Evolutionary conservation across 805 yeast species (phyloP).

Genomic region (Wickerhamomyces sydowiorum): DNA sequence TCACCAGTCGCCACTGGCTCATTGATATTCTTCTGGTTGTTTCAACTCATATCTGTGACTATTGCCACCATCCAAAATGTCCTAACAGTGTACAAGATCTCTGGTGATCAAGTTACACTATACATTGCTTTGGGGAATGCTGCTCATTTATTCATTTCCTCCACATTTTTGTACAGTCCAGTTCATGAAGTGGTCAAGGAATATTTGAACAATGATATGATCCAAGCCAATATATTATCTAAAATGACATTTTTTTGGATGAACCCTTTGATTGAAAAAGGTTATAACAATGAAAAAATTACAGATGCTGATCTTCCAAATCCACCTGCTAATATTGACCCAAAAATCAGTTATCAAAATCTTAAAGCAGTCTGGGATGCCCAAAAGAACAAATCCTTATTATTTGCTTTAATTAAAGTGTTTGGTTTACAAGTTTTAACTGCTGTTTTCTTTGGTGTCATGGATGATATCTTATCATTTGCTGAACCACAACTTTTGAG

Average conservation of each 20-base stretch:
- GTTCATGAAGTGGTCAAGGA: slow-evolving; percentile 35
- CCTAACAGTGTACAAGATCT: slow-evolving; percentile 23
- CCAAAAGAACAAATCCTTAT: slow-evolving; percentile 47
- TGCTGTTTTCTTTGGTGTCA: slow-evolving; percentile 67
- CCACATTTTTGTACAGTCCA: slow-evolving; percentile 28
- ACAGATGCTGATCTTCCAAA: slow-evolving; percentile 66
- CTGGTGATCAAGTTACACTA: slow-evolving; percentile 20
- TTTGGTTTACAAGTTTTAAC: slow-evolving; percentile 68
- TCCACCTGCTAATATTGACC: slow-evolving; percentile 61
- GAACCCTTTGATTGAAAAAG: slow-evolving; percentile 76
- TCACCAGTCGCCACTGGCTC: slow-evolving; percentile 55
- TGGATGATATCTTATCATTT: slow-evolving; percentile 77
- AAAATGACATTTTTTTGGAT: slow-evolving; percentile 85
- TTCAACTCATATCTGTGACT: slow-evolving; percentile 40
- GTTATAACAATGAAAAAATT: slow-evolving; percentile 49
- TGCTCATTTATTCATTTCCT: slow-evolving; percentile 25
- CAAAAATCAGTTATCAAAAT: slow-evolving; percentile 42
- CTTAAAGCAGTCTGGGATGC: slow-evolving; percentile 58
- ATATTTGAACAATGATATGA: slow-evolving; percentile 35
- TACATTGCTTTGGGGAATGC: slow-evolving; percentile 25
- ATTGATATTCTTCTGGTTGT: slow-evolving; percentile 70
- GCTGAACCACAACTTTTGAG: slow-evolving; percentile 83
- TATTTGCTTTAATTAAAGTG: slow-evolving; percentile 56
- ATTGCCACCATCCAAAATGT: slow-evolving; percentile 35
- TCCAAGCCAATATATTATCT: slow-evolving; percentile 66